phyloP scores from a whole-genome alignment of 2,329 filamentous ascomycete genomes.

The Coleophoma crateriformis region DNA sequence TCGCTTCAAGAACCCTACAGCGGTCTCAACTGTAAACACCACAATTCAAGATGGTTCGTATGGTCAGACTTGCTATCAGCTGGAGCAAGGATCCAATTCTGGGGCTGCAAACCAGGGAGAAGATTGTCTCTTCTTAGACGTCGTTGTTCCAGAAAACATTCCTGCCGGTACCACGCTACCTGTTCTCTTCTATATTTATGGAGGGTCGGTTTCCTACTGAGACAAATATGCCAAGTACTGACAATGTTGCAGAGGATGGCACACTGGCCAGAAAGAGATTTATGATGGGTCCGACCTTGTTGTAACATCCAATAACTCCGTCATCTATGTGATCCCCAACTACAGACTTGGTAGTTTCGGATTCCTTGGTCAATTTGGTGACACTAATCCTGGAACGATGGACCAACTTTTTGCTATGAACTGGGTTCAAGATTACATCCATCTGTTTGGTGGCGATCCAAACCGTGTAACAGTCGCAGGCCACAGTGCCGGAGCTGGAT shows the following conservation, averaged over 20 bases:
- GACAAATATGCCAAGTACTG: too few species aligned
- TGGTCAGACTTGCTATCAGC: background rate
- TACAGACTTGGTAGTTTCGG: constrained; percentile 17
- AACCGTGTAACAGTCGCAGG: constrained; percentile 40
- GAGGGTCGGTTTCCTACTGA: background rate
- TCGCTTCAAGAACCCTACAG: constrained; percentile 1
- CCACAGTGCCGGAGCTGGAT: constrained; percentile 43
- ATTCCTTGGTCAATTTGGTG: constrained; percentile 20
- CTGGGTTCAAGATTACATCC: constrained; percentile 47
- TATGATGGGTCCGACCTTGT: background rate
- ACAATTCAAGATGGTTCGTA: background rate
- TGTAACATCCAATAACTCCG: background rate
- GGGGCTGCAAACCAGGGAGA: constrained; percentile 19
- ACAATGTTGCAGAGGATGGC: background rate
- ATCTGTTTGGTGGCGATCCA: constrained; percentile 46
- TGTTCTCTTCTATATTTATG: constrained; percentile 1
- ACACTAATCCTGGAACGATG: constrained; percentile 40
- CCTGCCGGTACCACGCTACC: constrained; percentile 8
- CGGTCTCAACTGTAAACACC: background rate
- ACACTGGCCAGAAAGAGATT: constrained; percentile 1
- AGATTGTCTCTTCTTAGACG: constrained; percentile 40
- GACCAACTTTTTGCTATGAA: constrained; percentile 48
- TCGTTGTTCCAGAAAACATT: constrained; percentile 33
- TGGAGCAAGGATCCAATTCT: background rate
- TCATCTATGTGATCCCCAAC: constrained; percentile 22